phyloP scores from a whole-genome alignment of 352 stramenopile species.

The Blastocystis hominis region DNA sequence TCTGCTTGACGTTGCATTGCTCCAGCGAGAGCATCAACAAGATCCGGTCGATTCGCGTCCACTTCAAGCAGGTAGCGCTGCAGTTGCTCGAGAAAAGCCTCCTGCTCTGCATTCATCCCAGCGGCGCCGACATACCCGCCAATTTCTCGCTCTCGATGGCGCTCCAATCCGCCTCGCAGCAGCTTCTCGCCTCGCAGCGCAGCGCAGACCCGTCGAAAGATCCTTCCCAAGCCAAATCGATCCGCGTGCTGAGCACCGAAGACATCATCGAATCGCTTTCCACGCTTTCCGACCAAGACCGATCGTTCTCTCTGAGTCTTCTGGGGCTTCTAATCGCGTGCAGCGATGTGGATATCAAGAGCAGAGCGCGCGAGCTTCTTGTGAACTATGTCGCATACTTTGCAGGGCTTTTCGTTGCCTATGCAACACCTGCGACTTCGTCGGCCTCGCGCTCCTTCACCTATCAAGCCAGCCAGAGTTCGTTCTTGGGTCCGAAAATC shows the following conservation, averaged over 20 bases:
- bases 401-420: neutral
- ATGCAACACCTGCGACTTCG: neutral
- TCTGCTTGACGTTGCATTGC: neutral
- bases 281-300: neutral
- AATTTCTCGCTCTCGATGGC: neutral
- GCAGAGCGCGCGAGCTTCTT: neutral
- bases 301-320: neutral
- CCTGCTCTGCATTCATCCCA: neutral
- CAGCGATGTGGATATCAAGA: conserved; percentile 11
- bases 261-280: neutral
- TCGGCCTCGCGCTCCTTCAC: neutral
- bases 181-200: neutral
- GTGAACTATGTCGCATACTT: neutral
- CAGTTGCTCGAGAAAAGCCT: neutral
- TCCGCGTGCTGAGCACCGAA: neutral
- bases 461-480: neutral
- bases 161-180: neutral
- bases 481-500: neutral
- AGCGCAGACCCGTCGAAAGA: neutral
- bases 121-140: neutral
- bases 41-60: neutral
- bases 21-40: neutral
- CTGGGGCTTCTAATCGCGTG: conserved; percentile 8
- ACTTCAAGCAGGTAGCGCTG: neutral
- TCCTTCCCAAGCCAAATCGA: neutral